Percentiles rank a stretch among this genome's conserved stretches.
These are phyloP conservation scores for Teratosphaeria viscida DNA, from an alignment of 2,329 filamentous ascomycete genomes.

Conservation along the genomic window DNA sequence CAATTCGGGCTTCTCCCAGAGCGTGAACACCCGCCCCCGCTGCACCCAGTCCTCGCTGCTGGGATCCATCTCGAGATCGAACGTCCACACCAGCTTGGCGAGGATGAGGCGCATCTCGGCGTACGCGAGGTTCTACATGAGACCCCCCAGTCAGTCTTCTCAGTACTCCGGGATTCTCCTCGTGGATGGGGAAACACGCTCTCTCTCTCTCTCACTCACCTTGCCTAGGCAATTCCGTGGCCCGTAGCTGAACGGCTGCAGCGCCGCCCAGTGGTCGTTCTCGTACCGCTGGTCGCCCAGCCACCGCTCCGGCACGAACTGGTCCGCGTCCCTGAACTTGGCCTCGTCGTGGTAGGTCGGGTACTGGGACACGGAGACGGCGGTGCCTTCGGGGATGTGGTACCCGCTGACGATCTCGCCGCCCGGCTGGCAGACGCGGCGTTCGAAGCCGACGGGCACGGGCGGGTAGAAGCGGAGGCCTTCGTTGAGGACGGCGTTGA, in stretches of 20 bases:
- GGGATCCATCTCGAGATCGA: conserved; percentile 27
- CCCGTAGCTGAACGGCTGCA: conserved; percentile 24
- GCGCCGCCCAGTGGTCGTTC: conserved; percentile 17
- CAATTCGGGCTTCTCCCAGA: conserved; percentile 19
- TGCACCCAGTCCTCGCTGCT: conserved; percentile 14
- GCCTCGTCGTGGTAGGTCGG: conserved; percentile 12
- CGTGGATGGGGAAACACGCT: background rate
- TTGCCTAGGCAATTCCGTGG: conserved; percentile 24
- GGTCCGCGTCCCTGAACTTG: conserved; percentile 17
- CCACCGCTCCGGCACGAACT: conserved; percentile 24
- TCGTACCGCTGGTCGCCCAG: conserved; percentile 14
- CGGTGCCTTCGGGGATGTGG: conserved; percentile 20
- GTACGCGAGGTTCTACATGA: conserved; percentile 24
- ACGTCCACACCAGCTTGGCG: conserved; percentile 30
- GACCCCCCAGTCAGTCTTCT: background rate
- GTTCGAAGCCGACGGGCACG: conserved; percentile 18
- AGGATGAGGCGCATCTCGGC: conserved; percentile 30
- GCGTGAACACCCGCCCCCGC: conserved; percentile 8
- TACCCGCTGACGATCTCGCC: conserved; percentile 16
- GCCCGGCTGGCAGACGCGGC: conserved; percentile 10
- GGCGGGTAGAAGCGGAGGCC: conserved; percentile 29
- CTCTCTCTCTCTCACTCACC: conserved; percentile 5
- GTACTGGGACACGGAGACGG: conserved; percentile 16
- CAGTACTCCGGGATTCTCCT: background rate
- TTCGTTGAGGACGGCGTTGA: conserved; percentile 29